Percentiles rank a stretch among this genome's conserved stretches.
phyloP scores from a whole-genome alignment of 257 asterid species.

The Hygrophila difformis region DNA sequence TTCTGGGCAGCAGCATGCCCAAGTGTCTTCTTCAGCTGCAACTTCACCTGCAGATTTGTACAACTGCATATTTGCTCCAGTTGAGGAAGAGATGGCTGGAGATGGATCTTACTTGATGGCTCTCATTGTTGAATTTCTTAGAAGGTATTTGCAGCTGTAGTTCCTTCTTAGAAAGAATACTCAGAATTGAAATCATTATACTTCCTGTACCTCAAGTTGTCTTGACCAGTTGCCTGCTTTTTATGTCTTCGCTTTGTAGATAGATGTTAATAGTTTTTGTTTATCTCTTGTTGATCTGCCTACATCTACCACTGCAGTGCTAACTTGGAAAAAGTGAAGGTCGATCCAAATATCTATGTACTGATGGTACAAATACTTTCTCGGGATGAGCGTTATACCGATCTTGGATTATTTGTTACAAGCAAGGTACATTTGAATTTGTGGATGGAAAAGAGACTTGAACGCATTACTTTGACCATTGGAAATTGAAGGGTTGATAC shows the following conservation, averaged over 20 bases:
- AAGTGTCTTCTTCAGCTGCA: slow-evolving; percentile 64
- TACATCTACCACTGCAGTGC: slow-evolving; percentile 44
- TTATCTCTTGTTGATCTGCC: slow-evolving; percentile 11
- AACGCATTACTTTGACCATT: not conserved
- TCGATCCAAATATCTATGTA: slow-evolving; percentile 53
- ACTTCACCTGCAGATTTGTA: slow-evolving; percentile 61
- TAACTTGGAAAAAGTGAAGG: slow-evolving; percentile 64
- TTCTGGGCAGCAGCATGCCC: slow-evolving; percentile 43
- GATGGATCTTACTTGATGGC: slow-evolving; percentile 81
- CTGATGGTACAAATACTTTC: slow-evolving; percentile 75
- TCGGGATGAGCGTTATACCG: slow-evolving; percentile 68
- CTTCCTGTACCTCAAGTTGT: slow-evolving; percentile 10
- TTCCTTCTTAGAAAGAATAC: slow-evolving; percentile 1
- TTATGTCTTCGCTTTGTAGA: slow-evolving; percentile 13
- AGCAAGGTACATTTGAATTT: slow-evolving; percentile 51
- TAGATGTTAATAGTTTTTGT: slow-evolving; percentile 3
- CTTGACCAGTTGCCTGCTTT: slow-evolving; percentile 4
- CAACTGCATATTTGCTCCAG: slow-evolving; percentile 53
- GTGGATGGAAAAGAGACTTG: slow-evolving; percentile 8
- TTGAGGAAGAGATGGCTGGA: slow-evolving; percentile 88
- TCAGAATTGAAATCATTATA: not conserved
- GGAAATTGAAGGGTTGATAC: slow-evolving; percentile 6
- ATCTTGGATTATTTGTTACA: slow-evolving; percentile 63
- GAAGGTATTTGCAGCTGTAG: slow-evolving; percentile 47
- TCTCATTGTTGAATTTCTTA: slow-evolving; percentile 74